phyloP scores from a whole-genome alignment of 2,329 filamentous ascomycete species.

The Hypoxylon sp. region DNA sequence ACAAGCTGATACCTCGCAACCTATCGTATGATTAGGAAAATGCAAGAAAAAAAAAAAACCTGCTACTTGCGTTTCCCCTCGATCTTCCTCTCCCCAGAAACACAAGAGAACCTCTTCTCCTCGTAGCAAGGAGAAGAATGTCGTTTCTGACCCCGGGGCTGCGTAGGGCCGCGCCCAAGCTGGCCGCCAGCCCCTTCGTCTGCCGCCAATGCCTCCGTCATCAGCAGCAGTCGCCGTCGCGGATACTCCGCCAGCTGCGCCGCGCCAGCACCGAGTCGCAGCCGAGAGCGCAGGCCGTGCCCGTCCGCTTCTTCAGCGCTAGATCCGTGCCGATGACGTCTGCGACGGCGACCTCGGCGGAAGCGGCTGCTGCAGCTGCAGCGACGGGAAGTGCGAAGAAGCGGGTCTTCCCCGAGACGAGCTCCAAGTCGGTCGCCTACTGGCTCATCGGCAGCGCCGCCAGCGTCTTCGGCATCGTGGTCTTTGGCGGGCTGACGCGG shows the following conservation, averaged over 20 bases:
- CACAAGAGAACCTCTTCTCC: constrained; percentile 7
- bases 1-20: neutral
- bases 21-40: constrained; percentile 36
- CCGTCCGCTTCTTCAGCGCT: constrained; percentile 40
- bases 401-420: constrained; percentile 64
- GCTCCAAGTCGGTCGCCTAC: constrained; percentile 81
- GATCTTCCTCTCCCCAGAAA: constrained; percentile 8
- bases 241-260: constrained; percentile 50
- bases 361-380: constrained; percentile 16
- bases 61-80: constrained; percentile 23
- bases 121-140: constrained; percentile 44
- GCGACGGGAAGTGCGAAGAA: constrained; percentile 42
- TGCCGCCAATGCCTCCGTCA: constrained; percentile 58
- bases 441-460: constrained; percentile 92
- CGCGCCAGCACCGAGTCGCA: constrained; percentile 47
- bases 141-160: constrained; percentile 53
- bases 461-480: constrained; percentile 95
- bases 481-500: constrained; percentile 91
- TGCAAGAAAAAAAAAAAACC: constrained; percentile 35
- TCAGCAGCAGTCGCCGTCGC: constrained; percentile 44
- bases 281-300: constrained; percentile 38
- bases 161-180: constrained; percentile 51
- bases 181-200: constrained; percentile 52
- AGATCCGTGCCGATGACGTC: constrained; percentile 19
- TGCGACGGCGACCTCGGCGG: constrained; percentile 15